A percentile compares a stretch with the other conserved stretches of the same genome.
Conservation (phyloP, 2,329 filamentous ascomycete genomes). For the Bipolaris zeicola region DNA sequence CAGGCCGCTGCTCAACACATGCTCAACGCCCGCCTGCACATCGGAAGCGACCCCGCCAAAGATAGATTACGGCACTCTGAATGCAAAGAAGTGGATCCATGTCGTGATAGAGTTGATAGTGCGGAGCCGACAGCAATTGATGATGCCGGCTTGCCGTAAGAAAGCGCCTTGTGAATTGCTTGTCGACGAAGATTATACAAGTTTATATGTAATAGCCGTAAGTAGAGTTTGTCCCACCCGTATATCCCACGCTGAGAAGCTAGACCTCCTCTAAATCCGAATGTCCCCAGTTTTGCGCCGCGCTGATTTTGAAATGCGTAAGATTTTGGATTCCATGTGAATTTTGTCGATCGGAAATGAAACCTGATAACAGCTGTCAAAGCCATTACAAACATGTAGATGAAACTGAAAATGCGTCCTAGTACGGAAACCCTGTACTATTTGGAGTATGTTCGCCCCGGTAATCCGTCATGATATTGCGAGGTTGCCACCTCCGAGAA, state of each 20-base stretch:
- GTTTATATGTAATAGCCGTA: slow-evolving; percentile 22
- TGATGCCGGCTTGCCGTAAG: neutral
- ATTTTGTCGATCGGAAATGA: slow-evolving; percentile 3
- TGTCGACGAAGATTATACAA: slow-evolving; percentile 26
- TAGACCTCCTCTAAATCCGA: slow-evolving; percentile 1
- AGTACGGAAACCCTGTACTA: neutral
- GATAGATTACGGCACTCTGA: slow-evolving; percentile 2
- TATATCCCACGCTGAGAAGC: slow-evolving; percentile 14
- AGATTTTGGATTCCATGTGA: slow-evolving; percentile 3
- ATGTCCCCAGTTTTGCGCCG: slow-evolving; percentile 18
- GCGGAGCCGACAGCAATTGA: slow-evolving; percentile 4
- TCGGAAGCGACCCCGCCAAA: slow-evolving; percentile 6
- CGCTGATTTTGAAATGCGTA: slow-evolving; percentile 6
- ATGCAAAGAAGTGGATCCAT: slow-evolving; percentile 1
- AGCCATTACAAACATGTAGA: slow-evolving; percentile 19
- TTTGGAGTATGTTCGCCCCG: slow-evolving; percentile 6
- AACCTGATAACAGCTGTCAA: slow-evolving; percentile 16
- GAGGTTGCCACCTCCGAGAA: neutral
- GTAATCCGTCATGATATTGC: slow-evolving; percentile 5
- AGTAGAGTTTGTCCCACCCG: slow-evolving; percentile 21
- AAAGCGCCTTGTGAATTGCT: slow-evolving; percentile 12
- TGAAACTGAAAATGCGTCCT: slow-evolving; percentile 12
- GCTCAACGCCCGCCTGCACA: slow-evolving; percentile 13
- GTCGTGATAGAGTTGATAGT: slow-evolving; percentile 1
- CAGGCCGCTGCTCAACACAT: slow-evolving; percentile 9